Conservation (phyloP, 345 rosid genomes). For the Citrus cavaleriei region DNA sequence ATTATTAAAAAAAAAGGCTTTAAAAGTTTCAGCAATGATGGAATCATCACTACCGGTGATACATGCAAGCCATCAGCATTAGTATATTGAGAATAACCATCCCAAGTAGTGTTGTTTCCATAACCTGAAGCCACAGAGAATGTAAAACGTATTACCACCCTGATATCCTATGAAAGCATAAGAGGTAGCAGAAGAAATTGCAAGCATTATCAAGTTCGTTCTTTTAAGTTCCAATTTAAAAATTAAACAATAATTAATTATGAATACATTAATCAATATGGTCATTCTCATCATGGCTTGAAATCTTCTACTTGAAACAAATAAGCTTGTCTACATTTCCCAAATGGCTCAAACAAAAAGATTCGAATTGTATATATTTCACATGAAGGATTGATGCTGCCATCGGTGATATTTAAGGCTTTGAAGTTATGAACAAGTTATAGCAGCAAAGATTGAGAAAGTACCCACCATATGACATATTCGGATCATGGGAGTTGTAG, state of each 20-base stretch:
- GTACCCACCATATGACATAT: slow-evolving; percentile 34
- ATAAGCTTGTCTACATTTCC: neutral
- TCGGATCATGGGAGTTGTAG: slow-evolving; percentile 39
- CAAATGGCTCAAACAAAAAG: neutral
- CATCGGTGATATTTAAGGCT: neutral
- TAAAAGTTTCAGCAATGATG: neutral
- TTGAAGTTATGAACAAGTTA: neutral
- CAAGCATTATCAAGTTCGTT: neutral
- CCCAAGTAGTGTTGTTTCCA: slow-evolving; percentile 40
- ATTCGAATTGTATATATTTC: neutral
- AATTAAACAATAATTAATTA: neutral
- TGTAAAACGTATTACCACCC: neutral
- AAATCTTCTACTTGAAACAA: neutral
- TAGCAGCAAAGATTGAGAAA: slow-evolving; percentile 3
- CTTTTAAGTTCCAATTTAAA: neutral
- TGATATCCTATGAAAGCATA: neutral
- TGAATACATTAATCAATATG: neutral
- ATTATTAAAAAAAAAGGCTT: neutral
- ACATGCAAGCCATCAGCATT: slow-evolving; percentile 51
- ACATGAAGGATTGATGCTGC: neutral
- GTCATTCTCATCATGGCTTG: neutral
- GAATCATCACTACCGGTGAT: slow-evolving; percentile 42
- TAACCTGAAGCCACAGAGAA: slow-evolving; percentile 36
- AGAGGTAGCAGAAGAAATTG: neutral
- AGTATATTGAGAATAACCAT: slow-evolving; percentile 46